Conservation (phyloP, 371 early-diverging fungal genomes). For the Lichtheimia ornata region DNA sequence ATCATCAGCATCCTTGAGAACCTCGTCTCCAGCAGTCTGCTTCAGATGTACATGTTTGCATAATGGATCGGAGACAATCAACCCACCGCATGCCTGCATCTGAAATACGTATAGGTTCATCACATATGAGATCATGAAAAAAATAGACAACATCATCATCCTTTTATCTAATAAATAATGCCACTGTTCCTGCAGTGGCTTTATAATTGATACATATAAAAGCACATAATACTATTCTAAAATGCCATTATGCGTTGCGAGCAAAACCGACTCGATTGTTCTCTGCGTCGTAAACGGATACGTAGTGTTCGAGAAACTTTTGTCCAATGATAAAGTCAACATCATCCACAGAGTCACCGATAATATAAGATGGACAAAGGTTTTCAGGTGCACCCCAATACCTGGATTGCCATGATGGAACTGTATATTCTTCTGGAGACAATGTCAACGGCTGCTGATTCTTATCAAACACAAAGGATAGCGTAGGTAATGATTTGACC, state of each 20-base stretch:
- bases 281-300: conserved; percentile 32
- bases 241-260: background rate
- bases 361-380: conserved; percentile 14
- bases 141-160: too few relatives aligned
- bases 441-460: conserved; percentile 1
- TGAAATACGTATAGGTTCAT: too few relatives aligned
- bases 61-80: too few relatives aligned
- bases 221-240: background rate
- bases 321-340: conserved; percentile 29
- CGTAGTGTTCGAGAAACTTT: conserved; percentile 35
- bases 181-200: too few relatives aligned
- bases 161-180: too few relatives aligned
- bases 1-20: too few relatives aligned
- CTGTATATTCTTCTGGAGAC: conserved; percentile 18
- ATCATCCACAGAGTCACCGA: conserved; percentile 1
- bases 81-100: too few relatives aligned
- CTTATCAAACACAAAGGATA: conserved; percentile 7
- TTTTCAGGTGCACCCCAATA: conserved; percentile 6
- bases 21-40: too few relatives aligned
- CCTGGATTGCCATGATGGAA: conserved; percentile 14
- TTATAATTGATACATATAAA: background rate
- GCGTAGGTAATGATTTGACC: conserved; percentile 1
- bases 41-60: too few relatives aligned
- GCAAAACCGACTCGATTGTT: conserved; percentile 27
- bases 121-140: too few relatives aligned